Percentiles rank a stretch among this genome's conserved stretches.
These are phyloP conservation scores for Coleophoma cylindrospora DNA, from an alignment of 2,329 filamentous ascomycete genomes.

Conservation along the genomic window DNA sequence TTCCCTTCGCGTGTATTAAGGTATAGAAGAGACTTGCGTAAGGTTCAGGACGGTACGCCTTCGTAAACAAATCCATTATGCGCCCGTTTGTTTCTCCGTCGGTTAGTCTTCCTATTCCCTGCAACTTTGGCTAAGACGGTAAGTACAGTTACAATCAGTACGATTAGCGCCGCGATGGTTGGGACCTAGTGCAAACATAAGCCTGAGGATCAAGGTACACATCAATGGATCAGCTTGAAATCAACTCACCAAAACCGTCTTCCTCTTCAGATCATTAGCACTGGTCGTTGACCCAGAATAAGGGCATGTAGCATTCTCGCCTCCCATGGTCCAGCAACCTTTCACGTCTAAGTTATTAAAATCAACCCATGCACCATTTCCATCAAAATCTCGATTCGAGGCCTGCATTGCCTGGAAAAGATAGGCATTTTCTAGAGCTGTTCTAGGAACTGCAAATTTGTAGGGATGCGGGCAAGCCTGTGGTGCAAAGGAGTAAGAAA, in stretches of 20 bases:
- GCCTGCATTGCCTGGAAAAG: constrained; percentile 30
- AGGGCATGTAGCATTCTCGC: constrained; percentile 50
- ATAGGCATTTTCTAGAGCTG: constrained; percentile 58
- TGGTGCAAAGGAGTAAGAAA: constrained; percentile 37
- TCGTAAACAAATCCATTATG: constrained; percentile 60
- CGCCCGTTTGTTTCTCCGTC: constrained; percentile 41
- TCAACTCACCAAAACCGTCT: constrained; percentile 34
- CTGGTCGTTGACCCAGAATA: constrained; percentile 36
- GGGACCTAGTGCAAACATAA: constrained; percentile 40
- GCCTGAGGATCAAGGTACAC: neutral
- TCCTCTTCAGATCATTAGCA: constrained; percentile 33
- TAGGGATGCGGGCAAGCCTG: constrained; percentile 41
- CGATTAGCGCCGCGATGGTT: constrained; percentile 56
- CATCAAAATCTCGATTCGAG: constrained; percentile 17
- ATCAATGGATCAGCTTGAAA: neutral
- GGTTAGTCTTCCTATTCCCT: constrained; percentile 50
- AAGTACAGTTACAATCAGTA: constrained; percentile 53
- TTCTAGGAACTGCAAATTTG: constrained; percentile 53
- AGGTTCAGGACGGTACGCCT: constrained; percentile 45
- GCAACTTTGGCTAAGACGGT: constrained; percentile 62
- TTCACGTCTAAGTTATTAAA: constrained; percentile 52
- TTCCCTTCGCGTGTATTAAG: no score
- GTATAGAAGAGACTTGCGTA: no score
- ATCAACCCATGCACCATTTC: constrained; percentile 47
- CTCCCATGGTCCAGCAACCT: constrained; percentile 57